phyloP scores from a whole-genome alignment of 805 yeast genomes.

The Wickerhamomyces subpelliculosus region DNA sequence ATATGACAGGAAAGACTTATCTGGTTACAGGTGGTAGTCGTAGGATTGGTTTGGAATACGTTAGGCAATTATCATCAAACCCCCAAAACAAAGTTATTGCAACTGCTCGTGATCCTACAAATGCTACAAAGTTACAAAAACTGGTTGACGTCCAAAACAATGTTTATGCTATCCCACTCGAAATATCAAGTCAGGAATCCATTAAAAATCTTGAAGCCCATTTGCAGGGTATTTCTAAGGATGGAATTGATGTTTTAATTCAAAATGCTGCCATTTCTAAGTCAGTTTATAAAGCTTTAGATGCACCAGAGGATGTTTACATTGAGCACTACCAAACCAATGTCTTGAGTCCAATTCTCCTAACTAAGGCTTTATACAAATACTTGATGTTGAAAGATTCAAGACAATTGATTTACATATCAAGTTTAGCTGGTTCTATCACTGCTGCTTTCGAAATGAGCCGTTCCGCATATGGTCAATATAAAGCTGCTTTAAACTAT shows the following conservation, averaged over 20 bases:
- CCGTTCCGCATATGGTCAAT: slow-evolving; percentile 24
- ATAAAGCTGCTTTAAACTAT: slow-evolving; percentile 30
- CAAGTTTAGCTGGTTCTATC: slow-evolving; percentile 21
- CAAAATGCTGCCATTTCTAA: slow-evolving; percentile 16
- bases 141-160: slow-evolving; percentile 7
- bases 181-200: slow-evolving; percentile 9
- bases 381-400: slow-evolving; percentile 10
- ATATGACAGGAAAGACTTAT: neutral
- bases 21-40: slow-evolving; percentile 1
- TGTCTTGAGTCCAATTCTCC: slow-evolving; percentile 15
- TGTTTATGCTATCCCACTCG: slow-evolving; percentile 14
- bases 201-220: slow-evolving; percentile 4
- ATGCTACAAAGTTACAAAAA: slow-evolving; percentile 5
- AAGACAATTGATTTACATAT: slow-evolving; percentile 21
- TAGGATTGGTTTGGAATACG: neutral
- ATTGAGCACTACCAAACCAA: slow-evolving; percentile 13
- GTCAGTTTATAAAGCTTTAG: neutral
- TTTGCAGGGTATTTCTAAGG: slow-evolving; percentile 3
- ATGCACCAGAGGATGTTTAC: slow-evolving; percentile 1
- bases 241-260: slow-evolving; percentile 19
- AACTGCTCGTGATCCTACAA: slow-evolving; percentile 6
- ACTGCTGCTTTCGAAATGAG: slow-evolving; percentile 8
- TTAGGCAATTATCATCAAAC: neutral
- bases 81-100: neutral
- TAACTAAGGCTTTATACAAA: slow-evolving; percentile 13